phyloP scores from a whole-genome alignment of 1,284 basidiomycete genomes.

The Spongiforma sp. region DNA sequence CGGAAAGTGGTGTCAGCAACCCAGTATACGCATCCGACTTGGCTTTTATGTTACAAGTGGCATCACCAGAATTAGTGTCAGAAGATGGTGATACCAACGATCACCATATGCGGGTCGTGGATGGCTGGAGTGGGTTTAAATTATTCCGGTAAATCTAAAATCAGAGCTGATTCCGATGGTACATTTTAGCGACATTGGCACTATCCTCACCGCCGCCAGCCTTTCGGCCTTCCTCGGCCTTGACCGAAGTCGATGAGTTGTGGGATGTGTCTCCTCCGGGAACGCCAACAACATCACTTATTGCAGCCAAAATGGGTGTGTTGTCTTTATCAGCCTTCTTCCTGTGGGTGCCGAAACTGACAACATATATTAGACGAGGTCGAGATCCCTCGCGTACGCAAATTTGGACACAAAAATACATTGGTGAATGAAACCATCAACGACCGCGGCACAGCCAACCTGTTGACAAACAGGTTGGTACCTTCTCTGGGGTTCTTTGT shows the following conservation, averaged over 20 bases:
- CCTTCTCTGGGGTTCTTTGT: slow-evolving; percentile 15
- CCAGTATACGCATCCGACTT: slow-evolving; percentile 18
- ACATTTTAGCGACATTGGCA: slow-evolving; percentile 23
- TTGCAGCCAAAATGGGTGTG: slow-evolving; percentile 50
- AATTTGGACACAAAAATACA: slow-evolving; percentile 31
- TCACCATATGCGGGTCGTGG: slow-evolving; percentile 57
- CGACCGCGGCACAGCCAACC: slow-evolving; percentile 3
- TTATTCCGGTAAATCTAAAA: background rate
- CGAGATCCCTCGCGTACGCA: slow-evolving; percentile 35
- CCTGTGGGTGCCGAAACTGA: slow-evolving; percentile 8
- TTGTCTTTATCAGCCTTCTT: background rate
- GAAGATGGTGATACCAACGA: slow-evolving; percentile 46
- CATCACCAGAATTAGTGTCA: slow-evolving; percentile 31
- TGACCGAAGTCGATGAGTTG: slow-evolving; percentile 49
- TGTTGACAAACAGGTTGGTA: slow-evolving; percentile 35
- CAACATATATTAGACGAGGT: slow-evolving; percentile 28
- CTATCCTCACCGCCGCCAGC: slow-evolving; percentile 41
- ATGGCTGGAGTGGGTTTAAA: slow-evolving; percentile 59
- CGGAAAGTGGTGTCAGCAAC: background rate
- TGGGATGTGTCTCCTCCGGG: slow-evolving; percentile 47
- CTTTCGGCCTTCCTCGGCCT: slow-evolving; percentile 39
- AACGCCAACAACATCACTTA: slow-evolving; percentile 38
- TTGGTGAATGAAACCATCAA: slow-evolving; percentile 7
- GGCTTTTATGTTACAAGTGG: slow-evolving; percentile 21
- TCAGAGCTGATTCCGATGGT: slow-evolving; percentile 11